Percentiles rank a stretch among this genome's conserved stretches.
phyloP scores from a whole-genome alignment of 2,329 filamentous ascomycete genomes.

The Chalaropsis thielavioides region DNA sequence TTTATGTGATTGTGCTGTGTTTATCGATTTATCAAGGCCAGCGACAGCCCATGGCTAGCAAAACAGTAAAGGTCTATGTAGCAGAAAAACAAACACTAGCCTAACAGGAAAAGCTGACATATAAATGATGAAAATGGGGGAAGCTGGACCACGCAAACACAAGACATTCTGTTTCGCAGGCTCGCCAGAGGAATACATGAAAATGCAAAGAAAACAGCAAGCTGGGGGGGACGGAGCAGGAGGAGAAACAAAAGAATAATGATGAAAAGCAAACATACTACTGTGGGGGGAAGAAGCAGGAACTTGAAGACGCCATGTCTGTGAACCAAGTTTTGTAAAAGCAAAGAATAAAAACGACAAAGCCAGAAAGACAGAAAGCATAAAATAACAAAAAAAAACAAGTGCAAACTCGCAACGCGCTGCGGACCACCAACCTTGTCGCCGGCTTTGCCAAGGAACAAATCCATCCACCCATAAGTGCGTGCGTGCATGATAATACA shows the following conservation, averaged over 20 bases:
- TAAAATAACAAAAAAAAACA: background rate
- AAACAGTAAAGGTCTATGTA: background rate
- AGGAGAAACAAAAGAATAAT: background rate
- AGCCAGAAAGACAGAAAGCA: background rate
- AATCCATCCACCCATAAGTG: too few species aligned
- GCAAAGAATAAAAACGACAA: constrained; percentile 4
- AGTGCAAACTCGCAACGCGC: background rate
- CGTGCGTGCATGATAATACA: too few species aligned
- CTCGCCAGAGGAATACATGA: background rate
- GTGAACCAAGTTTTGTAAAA: background rate
- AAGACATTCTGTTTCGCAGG: background rate
- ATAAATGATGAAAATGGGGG: background rate
- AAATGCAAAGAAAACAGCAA: constrained; percentile 7
- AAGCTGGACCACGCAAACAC: background rate
- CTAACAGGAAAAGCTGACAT: background rate
- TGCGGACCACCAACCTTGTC: background rate
- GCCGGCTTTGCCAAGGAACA: background rate
- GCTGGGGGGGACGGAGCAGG: background rate
- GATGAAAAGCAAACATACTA: constrained; percentile 6
- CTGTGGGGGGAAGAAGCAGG: background rate
- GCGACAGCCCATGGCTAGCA: background rate
- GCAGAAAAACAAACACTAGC: background rate
- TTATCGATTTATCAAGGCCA: background rate
- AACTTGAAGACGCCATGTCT: background rate
- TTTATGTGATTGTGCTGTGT: background rate